Percentiles rank a stretch among this genome's conserved stretches.
phyloP scores from a whole-genome alignment of 306 rosid genomes.

The Glycine soja region DNA sequence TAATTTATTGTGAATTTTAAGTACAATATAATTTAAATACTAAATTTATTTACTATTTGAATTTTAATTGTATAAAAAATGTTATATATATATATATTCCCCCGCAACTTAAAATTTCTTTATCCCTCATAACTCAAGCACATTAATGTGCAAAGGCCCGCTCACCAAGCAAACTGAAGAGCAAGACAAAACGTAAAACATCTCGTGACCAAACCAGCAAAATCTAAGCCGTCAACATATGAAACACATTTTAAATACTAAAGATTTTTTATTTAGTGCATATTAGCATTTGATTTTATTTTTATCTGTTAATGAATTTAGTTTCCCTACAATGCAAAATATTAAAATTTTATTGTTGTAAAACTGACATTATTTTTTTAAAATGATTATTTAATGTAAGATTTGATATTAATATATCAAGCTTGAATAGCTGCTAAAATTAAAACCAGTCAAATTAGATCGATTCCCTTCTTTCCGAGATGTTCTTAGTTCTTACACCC shows the following conservation, averaged over 20 bases:
- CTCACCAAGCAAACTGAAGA: not conserved
- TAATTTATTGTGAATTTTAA: no score
- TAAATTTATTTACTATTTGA: no score
- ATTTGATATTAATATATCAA: not conserved
- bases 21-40: no score
- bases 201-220: not conserved
- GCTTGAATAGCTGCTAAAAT: not conserved
- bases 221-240: not conserved
- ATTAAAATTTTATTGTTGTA: not conserved
- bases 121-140: no score
- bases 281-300: not conserved
- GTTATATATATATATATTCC: no score
- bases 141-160: not conserved
- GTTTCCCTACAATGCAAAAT: not conserved
- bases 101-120: no score
- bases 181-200: not conserved
- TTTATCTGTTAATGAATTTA: not conserved
- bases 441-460: not conserved
- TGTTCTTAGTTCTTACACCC: not conserved
- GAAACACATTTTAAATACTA: not conserved
- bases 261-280: not conserved
- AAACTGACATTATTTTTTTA: not conserved
- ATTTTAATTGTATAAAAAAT: no score
- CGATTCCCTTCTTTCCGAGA: not conserved
- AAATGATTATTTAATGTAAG: not conserved